Conservation (phyloP, 164 flowering plant species). For the Tetracentron sinense region DNA sequence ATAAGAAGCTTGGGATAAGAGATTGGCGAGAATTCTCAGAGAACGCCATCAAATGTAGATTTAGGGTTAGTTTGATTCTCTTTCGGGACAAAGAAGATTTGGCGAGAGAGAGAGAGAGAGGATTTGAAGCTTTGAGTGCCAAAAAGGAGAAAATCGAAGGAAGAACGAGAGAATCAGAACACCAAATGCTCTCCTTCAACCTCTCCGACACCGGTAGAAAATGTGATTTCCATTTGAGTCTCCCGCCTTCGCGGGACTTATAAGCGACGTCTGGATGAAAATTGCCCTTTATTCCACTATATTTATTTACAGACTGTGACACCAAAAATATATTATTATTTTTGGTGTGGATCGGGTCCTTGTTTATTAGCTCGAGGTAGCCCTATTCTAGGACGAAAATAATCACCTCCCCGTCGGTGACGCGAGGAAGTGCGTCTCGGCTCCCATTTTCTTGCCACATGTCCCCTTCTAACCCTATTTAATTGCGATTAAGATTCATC, state of each 20-base stretch:
- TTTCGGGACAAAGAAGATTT: background rate
- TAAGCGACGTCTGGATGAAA: background rate
- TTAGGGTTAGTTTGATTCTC: background rate
- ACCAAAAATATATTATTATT: too few relatives aligned
- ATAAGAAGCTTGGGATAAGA: conserved; percentile 47
- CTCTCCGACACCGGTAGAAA: too few relatives aligned
- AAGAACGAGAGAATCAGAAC: conserved; percentile 2
- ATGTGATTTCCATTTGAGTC: background rate
- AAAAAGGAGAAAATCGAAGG: background rate
- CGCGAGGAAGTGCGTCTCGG: too few relatives aligned
- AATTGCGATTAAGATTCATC: too few relatives aligned
- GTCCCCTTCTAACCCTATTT: too few relatives aligned
- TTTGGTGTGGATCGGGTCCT: too few relatives aligned
- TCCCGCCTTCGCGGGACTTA: background rate
- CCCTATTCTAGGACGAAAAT: too few relatives aligned
- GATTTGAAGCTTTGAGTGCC: background rate
- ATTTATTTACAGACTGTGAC: too few relatives aligned
- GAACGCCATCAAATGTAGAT: conserved; percentile 27
- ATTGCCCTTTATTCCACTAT: too few relatives aligned
- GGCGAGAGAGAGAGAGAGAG: background rate
- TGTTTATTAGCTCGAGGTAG: too few relatives aligned
- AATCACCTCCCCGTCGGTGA: too few relatives aligned
- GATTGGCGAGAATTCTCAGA: conserved; percentile 30
- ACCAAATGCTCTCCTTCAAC: background rate
- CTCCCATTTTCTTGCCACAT: too few relatives aligned